Evolutionary conservation across 192 early-diverging fungal genomes (phyloP).

Genomic region (Entophlyctis helioformis): DNA sequence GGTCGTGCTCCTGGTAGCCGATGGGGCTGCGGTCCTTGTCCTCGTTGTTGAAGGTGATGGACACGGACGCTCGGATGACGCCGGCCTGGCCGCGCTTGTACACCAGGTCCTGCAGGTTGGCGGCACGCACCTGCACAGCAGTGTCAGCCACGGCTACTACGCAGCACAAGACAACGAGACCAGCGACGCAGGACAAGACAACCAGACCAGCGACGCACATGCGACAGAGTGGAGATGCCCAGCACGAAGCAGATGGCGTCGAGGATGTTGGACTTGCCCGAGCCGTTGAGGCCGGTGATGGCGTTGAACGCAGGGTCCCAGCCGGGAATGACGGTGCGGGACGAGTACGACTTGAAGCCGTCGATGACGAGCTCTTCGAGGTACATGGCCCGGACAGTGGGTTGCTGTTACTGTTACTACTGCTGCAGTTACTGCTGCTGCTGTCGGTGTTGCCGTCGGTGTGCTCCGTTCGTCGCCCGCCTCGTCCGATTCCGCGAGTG

Average conservation of each 20-base stretch:
- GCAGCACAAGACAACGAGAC: background rate
- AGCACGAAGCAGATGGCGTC: constrained; percentile 99
- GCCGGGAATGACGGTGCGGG: constrained; percentile 87
- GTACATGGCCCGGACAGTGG: constrained; percentile 43
- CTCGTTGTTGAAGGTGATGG: constrained; percentile 91
- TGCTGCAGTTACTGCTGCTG: no score
- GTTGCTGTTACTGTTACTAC: no score
- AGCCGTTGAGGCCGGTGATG: constrained; percentile 96
- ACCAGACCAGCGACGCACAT: constrained; percentile 38
- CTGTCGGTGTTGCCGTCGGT: no score
- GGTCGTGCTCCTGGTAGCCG: constrained; percentile 72
- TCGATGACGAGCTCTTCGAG: constrained; percentile 95
- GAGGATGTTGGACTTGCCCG: constrained; percentile 96
- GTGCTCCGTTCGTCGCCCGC: no score
- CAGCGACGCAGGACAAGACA: background rate
- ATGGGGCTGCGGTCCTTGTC: constrained; percentile 74
- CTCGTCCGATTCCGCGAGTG: no score
- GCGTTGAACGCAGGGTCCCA: constrained; percentile 98
- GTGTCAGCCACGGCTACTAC: no score
- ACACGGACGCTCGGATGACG: constrained; percentile 93
- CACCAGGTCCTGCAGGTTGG: constrained; percentile 87
- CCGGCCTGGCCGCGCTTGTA: constrained; percentile 99
- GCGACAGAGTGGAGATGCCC: constrained; percentile 84
- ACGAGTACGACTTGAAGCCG: constrained; percentile 98
- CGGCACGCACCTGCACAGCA: constrained; percentile 85